Percentiles rank a stretch among this genome's conserved stretches.
Evolutionary conservation across 2,329 filamentous ascomycete genomes (phyloP).

Genomic region (Aspergillus brasiliensis): DNA sequence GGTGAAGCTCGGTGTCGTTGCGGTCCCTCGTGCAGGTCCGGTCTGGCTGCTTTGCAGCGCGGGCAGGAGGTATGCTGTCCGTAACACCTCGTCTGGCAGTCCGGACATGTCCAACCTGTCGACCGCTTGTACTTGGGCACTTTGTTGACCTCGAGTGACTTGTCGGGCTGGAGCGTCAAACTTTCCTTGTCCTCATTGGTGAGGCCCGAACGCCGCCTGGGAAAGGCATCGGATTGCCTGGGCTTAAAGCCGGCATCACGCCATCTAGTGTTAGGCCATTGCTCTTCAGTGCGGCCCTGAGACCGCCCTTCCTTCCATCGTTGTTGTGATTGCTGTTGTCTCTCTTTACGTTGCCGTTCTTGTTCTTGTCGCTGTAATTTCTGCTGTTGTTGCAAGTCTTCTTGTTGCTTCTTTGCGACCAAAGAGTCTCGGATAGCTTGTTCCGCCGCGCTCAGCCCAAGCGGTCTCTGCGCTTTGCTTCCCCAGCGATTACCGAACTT

Average conservation of each 20-base stretch:
- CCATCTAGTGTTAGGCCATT: not conserved
- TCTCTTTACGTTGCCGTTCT: not conserved
- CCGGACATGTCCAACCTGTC: conserved; percentile 33
- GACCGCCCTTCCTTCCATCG: not conserved
- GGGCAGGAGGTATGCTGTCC: conserved; percentile 28
- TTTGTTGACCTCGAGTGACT: conserved; percentile 6
- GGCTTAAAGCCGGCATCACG: not conserved
- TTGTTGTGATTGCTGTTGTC: not conserved
- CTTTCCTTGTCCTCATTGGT: conserved; percentile 5
- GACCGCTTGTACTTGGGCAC: conserved; percentile 5
- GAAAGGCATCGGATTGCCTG: not conserved
- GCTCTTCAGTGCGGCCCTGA: not conserved
- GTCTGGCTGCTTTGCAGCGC: conserved; percentile 30
- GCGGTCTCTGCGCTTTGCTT: conserved; percentile 17
- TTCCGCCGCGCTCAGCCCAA: conserved; percentile 35
- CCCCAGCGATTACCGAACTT: conserved; percentile 34
- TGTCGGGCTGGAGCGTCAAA: conserved; percentile 16
- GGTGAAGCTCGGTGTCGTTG: not conserved
- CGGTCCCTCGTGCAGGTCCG: conserved; percentile 8
- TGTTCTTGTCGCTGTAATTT: not conserved
- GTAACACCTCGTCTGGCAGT: conserved; percentile 25
- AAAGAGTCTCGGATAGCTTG: conserved; percentile 34
- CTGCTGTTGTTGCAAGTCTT: not conserved
- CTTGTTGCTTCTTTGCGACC: conserved; percentile 17
- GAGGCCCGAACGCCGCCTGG: not conserved